Evolutionary conservation across 1,284 basidiomycete species (phyloP).

Genomic region (Crocinoboletus sp.): DNA sequence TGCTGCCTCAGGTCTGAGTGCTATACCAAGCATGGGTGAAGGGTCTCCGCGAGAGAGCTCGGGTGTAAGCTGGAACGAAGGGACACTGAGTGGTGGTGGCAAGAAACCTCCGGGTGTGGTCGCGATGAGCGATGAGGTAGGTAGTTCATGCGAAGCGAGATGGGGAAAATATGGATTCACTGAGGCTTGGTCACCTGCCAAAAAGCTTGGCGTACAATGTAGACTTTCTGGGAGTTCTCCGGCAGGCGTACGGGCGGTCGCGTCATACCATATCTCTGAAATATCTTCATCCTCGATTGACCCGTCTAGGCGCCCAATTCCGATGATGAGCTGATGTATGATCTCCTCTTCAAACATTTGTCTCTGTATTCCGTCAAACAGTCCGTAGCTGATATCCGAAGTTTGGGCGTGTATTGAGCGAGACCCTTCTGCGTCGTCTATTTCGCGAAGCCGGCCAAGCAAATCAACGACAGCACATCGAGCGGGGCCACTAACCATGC

Average conservation of each 20-base stretch:
- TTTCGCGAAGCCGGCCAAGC: conserved; percentile 57
- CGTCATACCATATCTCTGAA: conserved; percentile 30
- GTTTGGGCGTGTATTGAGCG: conserved; percentile 25
- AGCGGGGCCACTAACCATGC: conserved; percentile 67
- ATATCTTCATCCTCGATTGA: conserved; percentile 34
- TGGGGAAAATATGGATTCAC: conserved; percentile 35
- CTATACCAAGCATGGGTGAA: conserved; percentile 8
- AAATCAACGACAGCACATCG: conserved; percentile 78
- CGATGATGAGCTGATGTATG: conserved; percentile 80
- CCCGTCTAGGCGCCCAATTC: conserved; percentile 77
- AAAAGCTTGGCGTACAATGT: conserved; percentile 10
- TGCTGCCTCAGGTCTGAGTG: conserved; percentile 19
- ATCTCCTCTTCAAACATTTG: conserved; percentile 75
- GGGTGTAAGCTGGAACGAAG: conserved; percentile 19
- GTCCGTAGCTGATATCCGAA: conserved; percentile 32
- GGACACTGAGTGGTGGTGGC: conserved; percentile 11
- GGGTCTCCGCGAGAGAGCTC: conserved; percentile 18
- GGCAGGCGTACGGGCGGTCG: conserved; percentile 31
- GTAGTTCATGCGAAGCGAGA: conserved; percentile 19
- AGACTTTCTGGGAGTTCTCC: conserved; percentile 24
- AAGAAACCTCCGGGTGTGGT: conserved; percentile 15
- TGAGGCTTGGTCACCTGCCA: conserved; percentile 8
- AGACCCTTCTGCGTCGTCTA: conserved; percentile 37
- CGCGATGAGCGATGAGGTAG: conserved; percentile 15
- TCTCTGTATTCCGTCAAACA: conserved; percentile 55